These are phyloP conservation scores for Amylostereum areolatum DNA, from an alignment of 1,284 basidiomycete species.

Conservation along the genomic window DNA sequence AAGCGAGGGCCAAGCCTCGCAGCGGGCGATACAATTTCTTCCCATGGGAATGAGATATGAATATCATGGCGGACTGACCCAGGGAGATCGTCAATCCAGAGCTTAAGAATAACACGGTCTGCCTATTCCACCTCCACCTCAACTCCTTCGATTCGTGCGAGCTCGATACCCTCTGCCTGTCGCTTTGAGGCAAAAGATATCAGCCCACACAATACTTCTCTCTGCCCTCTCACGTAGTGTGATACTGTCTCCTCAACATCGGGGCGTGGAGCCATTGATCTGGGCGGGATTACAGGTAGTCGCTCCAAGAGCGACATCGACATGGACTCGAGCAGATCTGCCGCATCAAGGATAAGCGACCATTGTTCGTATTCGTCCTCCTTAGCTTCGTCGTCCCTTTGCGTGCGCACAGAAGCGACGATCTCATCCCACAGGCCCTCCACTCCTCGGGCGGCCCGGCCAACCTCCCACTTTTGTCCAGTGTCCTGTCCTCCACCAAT, in stretches of 20 bases:
- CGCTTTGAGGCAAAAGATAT: conserved; percentile 39
- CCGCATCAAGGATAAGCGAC: conserved; percentile 43
- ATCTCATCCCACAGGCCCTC: conserved; percentile 60
- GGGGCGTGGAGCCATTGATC: conserved; percentile 30
- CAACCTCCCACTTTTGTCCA: conserved; percentile 54
- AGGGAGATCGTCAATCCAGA: too few species aligned
- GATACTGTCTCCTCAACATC: conserved; percentile 50
- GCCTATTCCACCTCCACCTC: conserved; percentile 34
- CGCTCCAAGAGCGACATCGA: conserved; percentile 46
- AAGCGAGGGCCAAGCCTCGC: too few species aligned
- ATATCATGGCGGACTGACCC: too few species aligned
- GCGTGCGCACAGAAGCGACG: conserved; percentile 31
- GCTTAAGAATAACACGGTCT: too few species aligned
- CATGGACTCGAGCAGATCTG: conserved; percentile 62
- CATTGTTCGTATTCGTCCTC: conserved; percentile 16
- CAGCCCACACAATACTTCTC: conserved; percentile 33
- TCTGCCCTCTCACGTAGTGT: conserved; percentile 48
- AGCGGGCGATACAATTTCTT: too few species aligned
- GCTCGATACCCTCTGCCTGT: conserved; percentile 35
- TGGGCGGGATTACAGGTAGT: conserved; percentile 31
- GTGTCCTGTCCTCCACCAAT: conserved; percentile 44
- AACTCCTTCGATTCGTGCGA: conserved; percentile 44
- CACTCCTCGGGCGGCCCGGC: conserved; percentile 45
- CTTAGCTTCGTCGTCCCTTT: conserved; percentile 18
- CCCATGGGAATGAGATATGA: too few species aligned